Conservation (phyloP, 1,284 basidiomycete genomes). For the Acaromyces ingoldii region DNA sequence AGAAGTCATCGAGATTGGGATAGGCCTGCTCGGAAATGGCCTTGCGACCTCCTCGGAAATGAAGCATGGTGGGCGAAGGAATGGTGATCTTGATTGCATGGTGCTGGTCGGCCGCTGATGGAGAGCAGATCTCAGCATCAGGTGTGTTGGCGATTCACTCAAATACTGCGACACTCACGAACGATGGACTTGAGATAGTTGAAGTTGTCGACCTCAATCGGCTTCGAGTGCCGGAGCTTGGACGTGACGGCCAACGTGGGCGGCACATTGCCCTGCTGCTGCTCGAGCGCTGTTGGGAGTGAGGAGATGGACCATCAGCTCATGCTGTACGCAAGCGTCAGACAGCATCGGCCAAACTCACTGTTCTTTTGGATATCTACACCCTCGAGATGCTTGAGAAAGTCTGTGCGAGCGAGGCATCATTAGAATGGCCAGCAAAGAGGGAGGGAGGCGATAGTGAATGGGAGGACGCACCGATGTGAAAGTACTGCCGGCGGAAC, state of each 20-base stretch:
- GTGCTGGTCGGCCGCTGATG: constrained; percentile 31
- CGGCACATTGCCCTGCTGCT: constrained; percentile 24
- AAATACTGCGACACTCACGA: too few species aligned
- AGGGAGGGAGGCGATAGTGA: too few species aligned
- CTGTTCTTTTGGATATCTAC: constrained; percentile 31
- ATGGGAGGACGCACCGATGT: too few species aligned
- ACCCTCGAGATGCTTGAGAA: constrained; percentile 31
- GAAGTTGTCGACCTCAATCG: constrained; percentile 51
- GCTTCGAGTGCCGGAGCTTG: constrained; percentile 35
- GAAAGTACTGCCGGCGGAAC: constrained; percentile 43
- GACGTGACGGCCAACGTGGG: constrained; percentile 51
- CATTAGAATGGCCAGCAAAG: too few species aligned
- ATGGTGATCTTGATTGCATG: constrained; percentile 67
- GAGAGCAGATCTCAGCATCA: too few species aligned
- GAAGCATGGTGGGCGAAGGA: constrained; percentile 59
- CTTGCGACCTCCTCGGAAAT: constrained; percentile 33
- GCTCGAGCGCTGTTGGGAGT: constrained; percentile 18
- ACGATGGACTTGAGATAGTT: constrained; percentile 46
- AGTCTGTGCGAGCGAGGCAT: constrained; percentile 21
- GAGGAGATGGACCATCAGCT: neutral
- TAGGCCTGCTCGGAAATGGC: constrained; percentile 57
- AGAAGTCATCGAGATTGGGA: constrained; percentile 66
- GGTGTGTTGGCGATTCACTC: too few species aligned
- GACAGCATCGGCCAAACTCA: neutral
- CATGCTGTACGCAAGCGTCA: neutral